phyloP scores from a whole-genome alignment of 306 rosid species.

The Elaeagnus macrophylla region DNA sequence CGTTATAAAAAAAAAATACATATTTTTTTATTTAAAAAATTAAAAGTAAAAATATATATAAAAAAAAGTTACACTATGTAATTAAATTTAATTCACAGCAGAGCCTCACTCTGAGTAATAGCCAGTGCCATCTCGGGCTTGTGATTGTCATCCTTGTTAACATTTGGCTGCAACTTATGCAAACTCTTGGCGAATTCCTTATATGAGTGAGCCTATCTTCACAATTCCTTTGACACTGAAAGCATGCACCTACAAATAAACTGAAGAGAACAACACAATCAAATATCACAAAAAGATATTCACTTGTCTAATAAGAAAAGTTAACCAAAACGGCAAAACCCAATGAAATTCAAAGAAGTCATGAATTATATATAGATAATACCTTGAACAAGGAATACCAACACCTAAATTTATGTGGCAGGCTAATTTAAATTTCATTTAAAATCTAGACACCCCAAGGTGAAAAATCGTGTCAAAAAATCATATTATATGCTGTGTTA shows the following conservation, averaged over 20 bases:
- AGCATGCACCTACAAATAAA: slow-evolving; percentile 52
- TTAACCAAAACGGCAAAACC: background rate
- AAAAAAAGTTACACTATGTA: too few relatives aligned
- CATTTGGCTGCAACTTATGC: slow-evolving; percentile 60
- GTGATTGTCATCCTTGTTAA: slow-evolving; percentile 84
- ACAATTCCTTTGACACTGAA: slow-evolving; percentile 77
- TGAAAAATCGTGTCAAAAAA: too few relatives aligned
- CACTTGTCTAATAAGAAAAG: background rate
- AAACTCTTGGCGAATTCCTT: slow-evolving; percentile 71
- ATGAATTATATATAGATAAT: too few relatives aligned
- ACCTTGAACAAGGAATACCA: too few relatives aligned
- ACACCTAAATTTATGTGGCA: too few relatives aligned
- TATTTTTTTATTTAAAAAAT: too few relatives aligned
- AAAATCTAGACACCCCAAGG: too few relatives aligned
- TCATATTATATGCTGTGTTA: too few relatives aligned
- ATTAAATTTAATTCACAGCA: slow-evolving; percentile 96
- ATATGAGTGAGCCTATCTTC: slow-evolving; percentile 94
- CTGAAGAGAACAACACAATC: slow-evolving; percentile 4
- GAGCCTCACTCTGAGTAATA: slow-evolving; percentile 67
- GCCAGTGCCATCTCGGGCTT: slow-evolving; percentile 99
- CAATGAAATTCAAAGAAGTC: background rate
- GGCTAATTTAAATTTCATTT: too few relatives aligned
- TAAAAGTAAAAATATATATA: too few relatives aligned
- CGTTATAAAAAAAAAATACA: too few relatives aligned
- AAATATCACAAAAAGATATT: slow-evolving; percentile 1